Base-by-base conservation (phyloP, 768 basidiomycete species). In the Panaeolus cyanescens region DNA sequence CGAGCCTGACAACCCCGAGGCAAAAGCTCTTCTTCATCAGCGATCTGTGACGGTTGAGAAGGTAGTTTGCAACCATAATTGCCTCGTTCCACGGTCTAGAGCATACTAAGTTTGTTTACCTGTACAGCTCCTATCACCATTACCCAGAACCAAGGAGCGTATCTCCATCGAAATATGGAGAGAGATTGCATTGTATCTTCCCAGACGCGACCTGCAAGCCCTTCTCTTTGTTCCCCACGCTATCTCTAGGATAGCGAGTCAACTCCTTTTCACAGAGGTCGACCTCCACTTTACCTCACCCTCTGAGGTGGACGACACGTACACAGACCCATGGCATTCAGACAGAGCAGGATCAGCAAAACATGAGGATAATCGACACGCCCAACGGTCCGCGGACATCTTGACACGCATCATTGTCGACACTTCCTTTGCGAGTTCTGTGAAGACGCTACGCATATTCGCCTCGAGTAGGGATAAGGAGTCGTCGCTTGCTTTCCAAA, bases 131-230 rank as follows among this genome's bases (percentile, higher is more conserved):
- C 74, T 79, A 6, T 72, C 77, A 15, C 77, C 76, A 42, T 73
- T 81, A 15, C 69, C 64, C 32, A 64, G 66, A 30, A 78, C 77
- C 55, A 81, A 78, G 17, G 83, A 83, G 36, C 80, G 80, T 19
- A 84, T 91, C 65, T 89, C 89, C 3, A 77, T 78, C 5, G 90
- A 91, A 73, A 84, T 91, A 56, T 91, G 90, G 90, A 78, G 85
- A 33, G 85, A 90, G 68, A 85, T 91, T 36, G 88, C 84, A 0
- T 73, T 80, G 5, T 86, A 80, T 66, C 79, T 91, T 5, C 85
- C 88, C 0, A 80, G 83, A 19, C 81, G 81, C 9, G 90, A 91
- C 69, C 83, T 91, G 55, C 87, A 85, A 66, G 80, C 85, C 0
- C 75, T 90, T 0, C 76, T 91, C 1, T 81, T 83, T 55, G 81